phyloP scores from a whole-genome alignment of 768 basidiomycete genomes.

The Tricholomella constricta region DNA sequence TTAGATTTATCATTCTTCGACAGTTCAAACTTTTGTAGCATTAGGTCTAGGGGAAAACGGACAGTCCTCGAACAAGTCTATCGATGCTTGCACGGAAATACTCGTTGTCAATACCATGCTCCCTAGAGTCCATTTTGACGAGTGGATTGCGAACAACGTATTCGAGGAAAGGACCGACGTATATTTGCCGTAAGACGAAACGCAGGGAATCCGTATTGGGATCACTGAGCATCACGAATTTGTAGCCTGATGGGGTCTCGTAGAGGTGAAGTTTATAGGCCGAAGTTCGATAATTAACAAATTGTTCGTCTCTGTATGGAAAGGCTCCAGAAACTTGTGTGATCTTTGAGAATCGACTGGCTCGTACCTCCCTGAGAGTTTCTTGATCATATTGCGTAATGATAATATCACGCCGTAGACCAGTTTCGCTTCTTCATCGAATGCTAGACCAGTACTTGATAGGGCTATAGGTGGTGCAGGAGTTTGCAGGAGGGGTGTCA shows the following conservation, averaged over 20 bases:
- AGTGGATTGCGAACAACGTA: slow-evolving; percentile 94
- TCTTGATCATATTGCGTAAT: slow-evolving; percentile 92
- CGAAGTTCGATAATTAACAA: slow-evolving; percentile 88
- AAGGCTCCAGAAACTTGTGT: not conserved
- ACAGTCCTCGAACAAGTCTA: slow-evolving; percentile 65
- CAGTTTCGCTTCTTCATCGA: slow-evolving; percentile 97
- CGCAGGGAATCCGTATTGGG: slow-evolving; percentile 82
- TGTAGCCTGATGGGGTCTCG: slow-evolving; percentile 90
- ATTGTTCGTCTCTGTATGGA: slow-evolving; percentile 77
- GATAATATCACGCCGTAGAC: slow-evolving; percentile 96
- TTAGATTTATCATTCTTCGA: slow-evolving; percentile 7
- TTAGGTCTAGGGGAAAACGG: slow-evolving; percentile 39
- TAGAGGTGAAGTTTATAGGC: slow-evolving; percentile 92
- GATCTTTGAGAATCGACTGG: not conserved
- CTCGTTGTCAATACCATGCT: slow-evolving; percentile 90
- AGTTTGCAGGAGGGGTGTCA: slow-evolving; percentile 39
- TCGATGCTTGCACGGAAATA: slow-evolving; percentile 83
- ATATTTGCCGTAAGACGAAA: slow-evolving; percentile 83
- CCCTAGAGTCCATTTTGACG: slow-evolving; percentile 77
- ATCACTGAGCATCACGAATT: slow-evolving; percentile 93
- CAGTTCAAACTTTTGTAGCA: not conserved
- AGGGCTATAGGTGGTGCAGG: slow-evolving; percentile 31
- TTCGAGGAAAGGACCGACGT: slow-evolving; percentile 92
- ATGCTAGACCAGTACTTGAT: slow-evolving; percentile 67
- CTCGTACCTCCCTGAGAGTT: slow-evolving; percentile 80